Base-by-base conservation (phyloP, 208 protist species). In the Wallacemonas rigidus region DNA sequence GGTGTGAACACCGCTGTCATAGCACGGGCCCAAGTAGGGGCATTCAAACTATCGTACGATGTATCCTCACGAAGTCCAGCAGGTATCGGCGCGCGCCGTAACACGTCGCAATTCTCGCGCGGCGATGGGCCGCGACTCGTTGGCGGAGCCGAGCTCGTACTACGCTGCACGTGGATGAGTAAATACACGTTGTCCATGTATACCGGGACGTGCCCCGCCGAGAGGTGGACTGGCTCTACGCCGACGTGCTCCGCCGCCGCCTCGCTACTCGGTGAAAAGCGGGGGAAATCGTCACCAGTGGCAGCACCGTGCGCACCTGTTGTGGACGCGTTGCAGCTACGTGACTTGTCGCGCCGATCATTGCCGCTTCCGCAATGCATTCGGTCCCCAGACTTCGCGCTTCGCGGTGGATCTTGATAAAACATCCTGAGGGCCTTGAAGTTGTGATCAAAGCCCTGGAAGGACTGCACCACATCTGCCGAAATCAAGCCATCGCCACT, bases 1-100 rank as follows among this genome's bases (percentile, higher is more conserved):
- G 90, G 87, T 2, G 87, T 95, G 69, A 91, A 92, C 38, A 88
- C 53, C 35, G 80, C 79, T 38, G 71, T 17, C 72, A 90, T 81
- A 14, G 85, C 77, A 1, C 72, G 17, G 47, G 86, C 78, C 90
- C 90, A 95, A 48, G 54, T 7, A 5, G 75, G 84, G 3, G 71
- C 14, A 15, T 38, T 64, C 35, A 80, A 80, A 50, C 12, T 39
- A 17, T 35, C 58, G 7, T 7, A 26, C 26, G 26, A 26, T 0
- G 26, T 26, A 26, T 26, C 26, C 26, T 26, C 26, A 26, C 26
- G 26, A 26, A 26, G 26, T 26, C 26, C 26, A 26, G 26, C 26
- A 26, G 26, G 26, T 26, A 26, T 26, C 26, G 26, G 26, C 26
- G 26, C 39, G 35, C 48, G 26, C n/a, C 51, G 50, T 12, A 39